Base-by-base conservation (phyloP, 2,329 filamentous ascomycete species). In the Chrysosporium queenslandicum region DNA sequence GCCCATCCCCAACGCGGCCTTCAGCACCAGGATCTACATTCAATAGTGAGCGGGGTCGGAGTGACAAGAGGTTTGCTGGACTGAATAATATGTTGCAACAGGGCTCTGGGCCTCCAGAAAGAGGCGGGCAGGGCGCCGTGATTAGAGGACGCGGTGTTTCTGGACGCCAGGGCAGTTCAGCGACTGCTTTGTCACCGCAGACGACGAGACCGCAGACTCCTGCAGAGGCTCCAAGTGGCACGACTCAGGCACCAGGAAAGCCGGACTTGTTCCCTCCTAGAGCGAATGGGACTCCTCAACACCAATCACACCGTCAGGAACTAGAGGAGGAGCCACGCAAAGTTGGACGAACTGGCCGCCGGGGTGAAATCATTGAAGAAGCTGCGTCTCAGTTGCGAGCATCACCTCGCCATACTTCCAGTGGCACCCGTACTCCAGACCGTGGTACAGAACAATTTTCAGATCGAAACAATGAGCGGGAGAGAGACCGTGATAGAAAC, bases 21-120 rank as follows among this genome's bases (percentile, higher is more conserved):
- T 66, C 68, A 20, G 68, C 68, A 18, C 63, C 66, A 18, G 69
- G 67, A 3, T 61, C 67, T 34, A 61, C 66, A 30, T 63, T 65
- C 41, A 58, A 62, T 25, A 68, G 66, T 45, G 67, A 71, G 47
- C 66, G 70, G 47, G 64, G 65, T 36, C 66, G 71, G 27, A 63
- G 72, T 29, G 72, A 74, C 55, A 74, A 74, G 55, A 69, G 73
- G 11, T 72, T 76, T 55, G 66, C 69, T 12, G 69, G 68, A 1
- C 63, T 76, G 50, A 74, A 74, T 57, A 73, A 66, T 51, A 68
- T 74, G 60, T 67, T 76, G 32, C 71, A 74, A 50, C 71, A 75
- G 58, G 68, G 60, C 23, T 59, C 67, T 29, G 64, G 61, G 30
- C 58, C 62, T 30, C 50, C 59, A 41, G 69, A 71, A 18, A 65